Percentiles rank a stretch among this genome's conserved stretches.
Evolutionary conservation across 352 stramenopile species (phyloP).

Genomic region (Aphanomyces astaci): DNA sequence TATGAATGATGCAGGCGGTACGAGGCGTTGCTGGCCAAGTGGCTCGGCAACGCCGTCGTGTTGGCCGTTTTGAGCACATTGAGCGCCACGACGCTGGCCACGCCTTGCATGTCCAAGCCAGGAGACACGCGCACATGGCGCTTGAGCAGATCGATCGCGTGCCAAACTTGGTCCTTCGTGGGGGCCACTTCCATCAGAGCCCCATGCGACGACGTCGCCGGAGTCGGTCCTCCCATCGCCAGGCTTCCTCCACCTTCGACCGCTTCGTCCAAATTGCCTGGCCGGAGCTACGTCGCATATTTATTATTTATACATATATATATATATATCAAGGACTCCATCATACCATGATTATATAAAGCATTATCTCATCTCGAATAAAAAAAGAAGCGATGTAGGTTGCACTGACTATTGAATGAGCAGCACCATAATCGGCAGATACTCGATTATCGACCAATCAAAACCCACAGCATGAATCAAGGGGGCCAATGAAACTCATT

Average conservation of each 20-base stretch:
- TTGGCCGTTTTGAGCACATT: constrained; percentile 60
- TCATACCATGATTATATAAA: too few species aligned
- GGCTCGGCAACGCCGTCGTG: too few species aligned
- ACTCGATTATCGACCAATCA: too few species aligned
- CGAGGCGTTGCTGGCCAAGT: not conserved
- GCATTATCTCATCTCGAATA: too few species aligned
- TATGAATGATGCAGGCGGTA: not conserved
- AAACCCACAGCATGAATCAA: too few species aligned
- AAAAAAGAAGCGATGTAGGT: too few species aligned
- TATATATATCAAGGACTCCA: too few species aligned
- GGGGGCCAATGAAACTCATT: too few species aligned
- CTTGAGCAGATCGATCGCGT: constrained; percentile 57
- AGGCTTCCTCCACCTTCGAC: constrained; percentile 34
- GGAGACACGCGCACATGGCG: constrained; percentile 58
- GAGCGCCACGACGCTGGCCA: constrained; percentile 58
- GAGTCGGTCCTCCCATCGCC: too few species aligned
- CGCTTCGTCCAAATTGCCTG: constrained; percentile 23
- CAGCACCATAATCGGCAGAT: too few species aligned
- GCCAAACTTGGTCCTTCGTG: constrained; percentile 35
- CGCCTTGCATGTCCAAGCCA: constrained; percentile 41
- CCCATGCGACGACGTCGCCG: not conserved
- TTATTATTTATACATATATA: constrained; percentile 49
- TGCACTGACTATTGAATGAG: too few species aligned
- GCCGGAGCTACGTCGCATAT: constrained; percentile 37
- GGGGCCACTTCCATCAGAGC: not conserved